Evolutionary conservation across 345 rosid species (phyloP).

Genomic region (Eucalyptus cloeziana): DNA sequence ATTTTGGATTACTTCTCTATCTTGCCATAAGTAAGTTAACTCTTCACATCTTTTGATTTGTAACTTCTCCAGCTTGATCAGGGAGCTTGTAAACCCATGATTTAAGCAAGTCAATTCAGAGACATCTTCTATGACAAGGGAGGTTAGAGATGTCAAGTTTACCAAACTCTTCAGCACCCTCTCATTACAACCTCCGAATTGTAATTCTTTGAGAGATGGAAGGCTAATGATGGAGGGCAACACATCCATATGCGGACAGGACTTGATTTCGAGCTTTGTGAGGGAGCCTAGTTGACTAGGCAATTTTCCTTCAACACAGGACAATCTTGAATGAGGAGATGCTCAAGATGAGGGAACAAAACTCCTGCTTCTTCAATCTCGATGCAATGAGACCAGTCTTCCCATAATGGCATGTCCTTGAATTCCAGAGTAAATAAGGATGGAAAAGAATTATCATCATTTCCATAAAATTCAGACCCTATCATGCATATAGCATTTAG

Average conservation of each 20-base stretch:
- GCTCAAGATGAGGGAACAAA: not conserved
- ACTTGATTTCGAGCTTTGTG: not conserved
- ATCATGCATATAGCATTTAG: not conserved
- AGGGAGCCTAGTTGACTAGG: not conserved
- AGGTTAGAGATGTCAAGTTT: not conserved
- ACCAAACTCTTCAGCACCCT: not conserved
- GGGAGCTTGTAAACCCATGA: not conserved
- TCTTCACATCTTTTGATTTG: rapidly evolving
- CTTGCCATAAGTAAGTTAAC: no score
- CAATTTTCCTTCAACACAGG: not conserved
- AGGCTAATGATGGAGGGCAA: not conserved
- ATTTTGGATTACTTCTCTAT: no score
- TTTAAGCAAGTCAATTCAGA: not conserved
- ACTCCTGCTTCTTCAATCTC: rapidly evolving
- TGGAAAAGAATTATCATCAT: rapidly evolving
- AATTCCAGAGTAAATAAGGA: not conserved
- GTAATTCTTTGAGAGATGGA: not conserved
- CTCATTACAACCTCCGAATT: not conserved
- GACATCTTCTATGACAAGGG: not conserved
- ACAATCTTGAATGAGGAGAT: not conserved
- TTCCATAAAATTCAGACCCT: not conserved
- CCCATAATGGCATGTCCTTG: not conserved
- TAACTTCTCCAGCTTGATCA: not conserved
- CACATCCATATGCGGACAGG: not conserved
- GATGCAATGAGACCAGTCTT: not conserved